Evolutionary conservation across 2,329 filamentous ascomycete genomes (phyloP).

Genomic region (Incumbomyces delicatus): DNA sequence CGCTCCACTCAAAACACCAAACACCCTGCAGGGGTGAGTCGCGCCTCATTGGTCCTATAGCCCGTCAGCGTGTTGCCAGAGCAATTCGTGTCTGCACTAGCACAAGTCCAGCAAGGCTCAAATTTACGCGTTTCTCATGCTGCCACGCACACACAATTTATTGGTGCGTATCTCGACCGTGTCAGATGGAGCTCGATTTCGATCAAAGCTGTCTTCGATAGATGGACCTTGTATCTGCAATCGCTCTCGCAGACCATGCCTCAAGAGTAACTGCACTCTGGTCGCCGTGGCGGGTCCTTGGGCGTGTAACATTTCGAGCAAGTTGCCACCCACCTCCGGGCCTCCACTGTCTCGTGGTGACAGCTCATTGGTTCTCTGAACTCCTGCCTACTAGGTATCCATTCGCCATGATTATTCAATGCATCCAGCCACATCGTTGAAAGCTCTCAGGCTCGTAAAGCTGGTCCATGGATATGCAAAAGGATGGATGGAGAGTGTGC

Average conservation of each 20-base stretch:
- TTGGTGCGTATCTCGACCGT: not conserved
- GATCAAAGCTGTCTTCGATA: no score
- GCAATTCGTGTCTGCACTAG: slow-evolving; percentile 2
- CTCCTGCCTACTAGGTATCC: not conserved
- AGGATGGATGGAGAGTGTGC: not conserved
- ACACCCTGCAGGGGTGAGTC: not conserved
- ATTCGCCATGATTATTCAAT: not conserved
- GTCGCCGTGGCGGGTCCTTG: not conserved
- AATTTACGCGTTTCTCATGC: not conserved
- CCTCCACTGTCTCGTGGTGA: slow-evolving; percentile 1
- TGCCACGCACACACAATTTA: not conserved
- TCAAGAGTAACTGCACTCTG: no score
- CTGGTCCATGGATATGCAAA: not conserved
- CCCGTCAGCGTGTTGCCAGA: not conserved
- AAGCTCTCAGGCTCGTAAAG: not conserved
- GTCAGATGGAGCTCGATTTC: not conserved
- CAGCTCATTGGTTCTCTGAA: not conserved
- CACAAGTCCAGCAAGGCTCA: not conserved
- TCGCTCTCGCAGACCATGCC: no score
- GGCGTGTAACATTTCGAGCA: not conserved
- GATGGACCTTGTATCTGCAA: no score
- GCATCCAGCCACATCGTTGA: slow-evolving; percentile 1
- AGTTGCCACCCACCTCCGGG: not conserved
- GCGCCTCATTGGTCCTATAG: not conserved
- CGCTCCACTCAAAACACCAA: slow-evolving; percentile 5